phyloP scores from a whole-genome alignment of 2,329 filamentous ascomycete genomes.

The Stemphylium lycopersici region DNA sequence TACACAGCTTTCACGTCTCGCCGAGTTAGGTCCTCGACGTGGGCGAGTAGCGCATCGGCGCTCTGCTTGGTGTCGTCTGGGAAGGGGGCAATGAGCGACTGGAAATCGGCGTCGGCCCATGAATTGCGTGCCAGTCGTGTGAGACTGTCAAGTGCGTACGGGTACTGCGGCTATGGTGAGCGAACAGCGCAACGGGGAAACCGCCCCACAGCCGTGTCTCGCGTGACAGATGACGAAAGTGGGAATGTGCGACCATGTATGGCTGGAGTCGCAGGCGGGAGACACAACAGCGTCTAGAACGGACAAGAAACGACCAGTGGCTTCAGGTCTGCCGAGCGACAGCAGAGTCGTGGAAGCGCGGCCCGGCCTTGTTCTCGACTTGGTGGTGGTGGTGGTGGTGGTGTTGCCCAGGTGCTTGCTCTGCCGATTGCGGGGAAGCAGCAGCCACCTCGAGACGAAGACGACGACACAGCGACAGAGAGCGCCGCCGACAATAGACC shows the following conservation, averaged over 20 bases:
- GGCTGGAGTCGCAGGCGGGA: constrained; percentile 25
- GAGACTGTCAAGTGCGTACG: constrained; percentile 73
- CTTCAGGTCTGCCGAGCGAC: constrained; percentile 26
- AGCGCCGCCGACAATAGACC: background rate
- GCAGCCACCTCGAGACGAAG: constrained; percentile 28
- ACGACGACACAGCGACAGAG: constrained; percentile 4
- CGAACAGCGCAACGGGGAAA: constrained; percentile 21
- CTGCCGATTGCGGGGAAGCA: constrained; percentile 41
- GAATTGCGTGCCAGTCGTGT: constrained; percentile 67
- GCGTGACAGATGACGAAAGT: constrained; percentile 39
- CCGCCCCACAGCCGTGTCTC: constrained; percentile 23
- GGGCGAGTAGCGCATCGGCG: constrained; percentile 65
- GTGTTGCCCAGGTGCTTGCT: constrained; percentile 33
- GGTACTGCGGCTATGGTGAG: constrained; percentile 65
- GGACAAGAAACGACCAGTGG: constrained; percentile 32
- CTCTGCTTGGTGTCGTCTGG: constrained; percentile 67
- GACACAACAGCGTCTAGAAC: constrained; percentile 19
- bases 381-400: constrained; percentile 18
- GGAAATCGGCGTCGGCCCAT: constrained; percentile 71
- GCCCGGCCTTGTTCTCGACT: constrained; percentile 29
- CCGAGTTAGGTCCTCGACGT: constrained; percentile 72
- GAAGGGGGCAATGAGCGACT: constrained; percentile 72
- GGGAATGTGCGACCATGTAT: constrained; percentile 23
- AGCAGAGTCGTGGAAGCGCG: constrained; percentile 26
- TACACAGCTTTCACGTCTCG: constrained; percentile 77